phyloP scores from a whole-genome alignment of 352 stramenopile genomes.

The Pythium phragmitis region DNA sequence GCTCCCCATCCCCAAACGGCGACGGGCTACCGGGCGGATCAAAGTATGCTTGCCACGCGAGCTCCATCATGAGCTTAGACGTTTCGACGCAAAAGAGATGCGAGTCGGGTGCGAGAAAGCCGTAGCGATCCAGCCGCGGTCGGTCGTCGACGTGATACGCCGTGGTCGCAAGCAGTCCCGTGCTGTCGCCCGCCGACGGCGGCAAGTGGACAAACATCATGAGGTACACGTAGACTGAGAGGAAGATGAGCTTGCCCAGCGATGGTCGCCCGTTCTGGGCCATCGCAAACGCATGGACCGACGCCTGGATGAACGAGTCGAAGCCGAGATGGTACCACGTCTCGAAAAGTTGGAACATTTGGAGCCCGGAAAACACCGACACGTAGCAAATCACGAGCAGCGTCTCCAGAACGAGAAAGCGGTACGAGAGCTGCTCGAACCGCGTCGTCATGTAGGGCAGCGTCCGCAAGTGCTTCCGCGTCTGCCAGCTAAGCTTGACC shows the following conservation, averaged over 20 bases:
- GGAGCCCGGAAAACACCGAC: slow-evolving; percentile 57
- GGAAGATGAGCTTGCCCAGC: slow-evolving; percentile 71
- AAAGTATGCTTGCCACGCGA: slow-evolving; percentile 88
- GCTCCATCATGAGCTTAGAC: slow-evolving; percentile 73
- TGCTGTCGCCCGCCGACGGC: slow-evolving; percentile 45
- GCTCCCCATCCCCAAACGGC: slow-evolving; percentile 74
- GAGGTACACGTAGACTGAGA: slow-evolving; percentile 82
- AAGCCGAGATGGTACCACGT: slow-evolving; percentile 73
- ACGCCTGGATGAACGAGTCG: slow-evolving; percentile 61
- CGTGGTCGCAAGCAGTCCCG: slow-evolving; percentile 57
- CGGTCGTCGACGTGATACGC: slow-evolving; percentile 73
- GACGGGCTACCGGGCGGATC: slow-evolving; percentile 74
- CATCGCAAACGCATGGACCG: slow-evolving; percentile 68
- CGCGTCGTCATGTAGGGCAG: slow-evolving; percentile 85
- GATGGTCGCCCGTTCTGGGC: slow-evolving; percentile 51
- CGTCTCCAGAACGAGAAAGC: slow-evolving; percentile 78
- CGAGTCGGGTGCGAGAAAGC: slow-evolving; percentile 62
- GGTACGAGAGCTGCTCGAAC: slow-evolving; percentile 86
- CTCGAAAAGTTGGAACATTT: slow-evolving; percentile 60
- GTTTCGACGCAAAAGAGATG: slow-evolving; percentile 89
- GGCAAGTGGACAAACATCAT: slow-evolving; percentile 84
- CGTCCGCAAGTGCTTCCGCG: slow-evolving; percentile 54
- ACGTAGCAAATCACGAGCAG: slow-evolving; percentile 77
- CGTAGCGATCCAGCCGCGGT: slow-evolving; percentile 56
- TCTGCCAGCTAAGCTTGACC: slow-evolving; percentile 49